Percentiles rank a stretch among this genome's conserved stretches.
Evolutionary conservation across 2,329 filamentous ascomycete genomes (phyloP).

Genomic region (Macrophomina pseudophaseolina): DNA sequence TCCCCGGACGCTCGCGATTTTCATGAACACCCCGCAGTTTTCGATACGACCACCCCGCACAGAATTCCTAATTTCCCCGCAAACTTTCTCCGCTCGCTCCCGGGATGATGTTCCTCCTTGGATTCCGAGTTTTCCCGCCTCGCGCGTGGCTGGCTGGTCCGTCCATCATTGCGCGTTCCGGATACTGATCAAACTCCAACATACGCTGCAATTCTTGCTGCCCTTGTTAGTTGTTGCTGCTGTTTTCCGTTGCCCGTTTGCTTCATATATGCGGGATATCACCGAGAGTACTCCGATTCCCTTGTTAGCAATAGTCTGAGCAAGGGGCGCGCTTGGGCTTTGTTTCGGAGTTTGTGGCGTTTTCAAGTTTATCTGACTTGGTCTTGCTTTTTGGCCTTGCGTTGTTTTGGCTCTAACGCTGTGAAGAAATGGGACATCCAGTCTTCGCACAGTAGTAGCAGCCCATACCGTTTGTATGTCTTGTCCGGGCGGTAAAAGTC

Average conservation of each 20-base stretch:
- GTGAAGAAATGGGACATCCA: not conserved
- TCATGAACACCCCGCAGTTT: constrained; percentile 11
- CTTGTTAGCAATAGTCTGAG: not conserved
- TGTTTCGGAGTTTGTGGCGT: constrained; percentile 11
- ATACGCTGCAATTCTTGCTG: not conserved
- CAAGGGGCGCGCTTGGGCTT: not conserved
- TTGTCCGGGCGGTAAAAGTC: constrained; percentile 17
- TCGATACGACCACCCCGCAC: constrained; percentile 15
- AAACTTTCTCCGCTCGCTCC: constrained; percentile 10
- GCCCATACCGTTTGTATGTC: constrained; percentile 1
- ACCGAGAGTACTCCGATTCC: constrained; percentile 5
- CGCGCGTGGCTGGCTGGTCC: constrained; percentile 9
- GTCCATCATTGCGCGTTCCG: constrained; percentile 12
- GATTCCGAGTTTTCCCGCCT: constrained; percentile 14
- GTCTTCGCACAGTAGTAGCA: constrained; percentile 1
- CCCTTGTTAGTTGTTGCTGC: not conserved
- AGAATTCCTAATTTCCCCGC: constrained; percentile 18
- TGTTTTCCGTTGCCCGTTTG: constrained; percentile 7
- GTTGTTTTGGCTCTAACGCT: not conserved
- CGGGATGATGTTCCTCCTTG: constrained; percentile 6
- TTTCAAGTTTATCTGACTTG: not conserved
- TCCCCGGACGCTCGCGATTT: constrained; percentile 13
- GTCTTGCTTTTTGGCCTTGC: not conserved
- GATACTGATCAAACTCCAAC: not conserved
- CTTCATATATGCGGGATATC: not conserved